Conservation (phyloP, 75 land plant species). For the Pinus tabuliformis region DNA sequence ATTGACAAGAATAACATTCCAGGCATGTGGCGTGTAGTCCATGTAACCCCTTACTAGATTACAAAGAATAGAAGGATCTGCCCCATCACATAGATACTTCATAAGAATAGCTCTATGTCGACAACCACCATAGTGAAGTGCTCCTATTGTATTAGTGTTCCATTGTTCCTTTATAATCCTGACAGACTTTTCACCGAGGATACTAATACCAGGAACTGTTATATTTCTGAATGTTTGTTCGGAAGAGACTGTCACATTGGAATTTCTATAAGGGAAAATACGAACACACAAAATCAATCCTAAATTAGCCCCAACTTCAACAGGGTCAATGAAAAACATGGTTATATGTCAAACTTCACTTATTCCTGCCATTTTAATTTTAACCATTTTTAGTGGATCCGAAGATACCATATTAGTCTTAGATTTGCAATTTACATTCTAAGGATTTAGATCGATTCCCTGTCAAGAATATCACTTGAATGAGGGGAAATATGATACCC, state of each 20-base stretch:
- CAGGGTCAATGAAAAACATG: no score
- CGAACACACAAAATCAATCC: constrained; percentile 73
- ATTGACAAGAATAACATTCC: constrained; percentile 68
- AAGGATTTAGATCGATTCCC: no score
- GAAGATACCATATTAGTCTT: no score
- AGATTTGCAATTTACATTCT: no score
- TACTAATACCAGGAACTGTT: constrained; percentile 28
- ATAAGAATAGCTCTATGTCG: constrained; percentile 80
- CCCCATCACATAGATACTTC: constrained; percentile 93
- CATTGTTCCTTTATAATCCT: constrained; percentile 44
- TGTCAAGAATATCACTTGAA: no score
- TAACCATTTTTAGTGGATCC: no score
- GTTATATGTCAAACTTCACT: no score
- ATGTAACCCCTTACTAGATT: constrained; percentile 89
- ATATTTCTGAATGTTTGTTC: background rate
- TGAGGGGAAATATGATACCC: no score
- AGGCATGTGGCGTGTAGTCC: constrained; percentile 92
- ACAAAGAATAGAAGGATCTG: constrained; percentile 77
- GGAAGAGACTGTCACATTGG: background rate
- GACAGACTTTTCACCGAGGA: constrained; percentile 69
- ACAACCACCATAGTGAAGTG: constrained; percentile 73
- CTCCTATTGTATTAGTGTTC: constrained; percentile 49
- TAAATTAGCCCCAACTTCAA: constrained; percentile 59
- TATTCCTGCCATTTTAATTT: no score
- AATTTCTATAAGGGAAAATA: constrained; percentile 38